phyloP scores from a whole-genome alignment of 805 yeast genomes.

The Wickerhamiella azymoides region DNA sequence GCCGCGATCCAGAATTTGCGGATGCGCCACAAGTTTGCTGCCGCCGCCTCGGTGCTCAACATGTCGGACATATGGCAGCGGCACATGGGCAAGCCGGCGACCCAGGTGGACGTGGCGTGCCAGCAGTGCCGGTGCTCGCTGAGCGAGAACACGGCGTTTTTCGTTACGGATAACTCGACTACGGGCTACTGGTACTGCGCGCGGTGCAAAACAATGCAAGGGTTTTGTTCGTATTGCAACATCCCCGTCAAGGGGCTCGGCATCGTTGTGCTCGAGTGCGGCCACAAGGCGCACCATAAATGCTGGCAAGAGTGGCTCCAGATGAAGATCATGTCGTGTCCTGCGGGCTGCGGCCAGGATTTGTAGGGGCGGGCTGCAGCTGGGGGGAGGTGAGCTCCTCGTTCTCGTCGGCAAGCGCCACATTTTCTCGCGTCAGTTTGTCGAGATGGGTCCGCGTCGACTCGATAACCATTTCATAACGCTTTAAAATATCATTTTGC shows the following conservation, averaged over 20 bases:
- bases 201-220: constrained; percentile 44
- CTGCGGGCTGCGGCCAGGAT: constrained; percentile 51
- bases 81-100: constrained; percentile 19
- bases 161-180: constrained; percentile 22
- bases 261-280: constrained; percentile 52
- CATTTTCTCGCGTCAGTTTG: constrained; percentile 3
- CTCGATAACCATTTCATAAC: constrained; percentile 6
- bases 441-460: constrained; percentile 4
- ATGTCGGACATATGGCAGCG: constrained; percentile 7
- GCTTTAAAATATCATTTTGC: constrained; percentile 3
- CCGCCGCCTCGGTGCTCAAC: constrained; percentile 40
- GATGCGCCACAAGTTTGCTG: constrained; percentile 28
- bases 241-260: constrained; percentile 63
- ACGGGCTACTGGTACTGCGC: constrained; percentile 83
- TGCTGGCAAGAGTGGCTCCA: constrained; percentile 72
- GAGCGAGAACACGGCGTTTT: constrained; percentile 22
- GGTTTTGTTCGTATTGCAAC: constrained; percentile 65
- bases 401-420: background rate
- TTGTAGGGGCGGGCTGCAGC: too few species aligned
- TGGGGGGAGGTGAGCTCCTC: too few species aligned
- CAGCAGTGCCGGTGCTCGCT: constrained; percentile 23
- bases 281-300: constrained; percentile 74
- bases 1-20: constrained; percentile 13
- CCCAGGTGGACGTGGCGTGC: constrained; percentile 36
- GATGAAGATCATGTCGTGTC: constrained; percentile 56